Evolutionary conservation across 78 protist species (phyloP).

Genomic region (Cavenderia fasciculata): DNA sequence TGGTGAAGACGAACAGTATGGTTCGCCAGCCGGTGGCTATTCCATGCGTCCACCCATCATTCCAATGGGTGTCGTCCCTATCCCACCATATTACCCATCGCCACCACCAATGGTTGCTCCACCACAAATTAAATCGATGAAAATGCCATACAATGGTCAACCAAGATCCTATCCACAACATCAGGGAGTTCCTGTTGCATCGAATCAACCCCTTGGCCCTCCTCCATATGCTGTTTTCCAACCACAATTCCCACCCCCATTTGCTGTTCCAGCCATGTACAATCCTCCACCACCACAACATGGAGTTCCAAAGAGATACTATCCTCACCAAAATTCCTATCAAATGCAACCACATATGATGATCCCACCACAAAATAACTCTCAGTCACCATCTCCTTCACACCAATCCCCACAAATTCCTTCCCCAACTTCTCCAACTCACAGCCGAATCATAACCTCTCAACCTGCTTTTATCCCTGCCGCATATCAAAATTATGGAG

Average conservation of each 20-base stretch:
- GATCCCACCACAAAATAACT: conserved; percentile 9
- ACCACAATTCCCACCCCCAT: conserved; percentile 6
- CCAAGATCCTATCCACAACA: conserved; percentile 31
- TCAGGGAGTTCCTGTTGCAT: not conserved
- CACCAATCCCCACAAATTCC: conserved; percentile 28
- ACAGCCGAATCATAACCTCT: conserved; percentile 1
- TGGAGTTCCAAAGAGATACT: not conserved
- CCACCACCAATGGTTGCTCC: not conserved
- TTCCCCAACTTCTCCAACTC: conserved; percentile 12
- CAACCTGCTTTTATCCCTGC: no score
- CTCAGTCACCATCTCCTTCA: conserved; percentile 16
- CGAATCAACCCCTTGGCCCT: not conserved
- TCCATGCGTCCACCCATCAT: not conserved
- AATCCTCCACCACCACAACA: conserved; percentile 12
- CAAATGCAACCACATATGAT: conserved; percentile 22
- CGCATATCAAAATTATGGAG: no score
- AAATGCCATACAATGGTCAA: not conserved
- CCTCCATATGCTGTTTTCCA: conserved; percentile 7
- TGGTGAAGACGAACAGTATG: not conserved
- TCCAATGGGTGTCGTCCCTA: conserved; percentile 4
- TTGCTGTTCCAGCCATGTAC: not conserved
- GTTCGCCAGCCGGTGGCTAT: not conserved
- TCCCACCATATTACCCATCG: not conserved
- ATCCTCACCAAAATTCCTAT: not conserved
- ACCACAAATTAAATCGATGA: conserved; percentile 1